Percentiles rank a stretch among this genome's conserved stretches.
phyloP scores from a whole-genome alignment of 2,329 filamentous ascomycete genomes.

The Aspergillus sp. region DNA sequence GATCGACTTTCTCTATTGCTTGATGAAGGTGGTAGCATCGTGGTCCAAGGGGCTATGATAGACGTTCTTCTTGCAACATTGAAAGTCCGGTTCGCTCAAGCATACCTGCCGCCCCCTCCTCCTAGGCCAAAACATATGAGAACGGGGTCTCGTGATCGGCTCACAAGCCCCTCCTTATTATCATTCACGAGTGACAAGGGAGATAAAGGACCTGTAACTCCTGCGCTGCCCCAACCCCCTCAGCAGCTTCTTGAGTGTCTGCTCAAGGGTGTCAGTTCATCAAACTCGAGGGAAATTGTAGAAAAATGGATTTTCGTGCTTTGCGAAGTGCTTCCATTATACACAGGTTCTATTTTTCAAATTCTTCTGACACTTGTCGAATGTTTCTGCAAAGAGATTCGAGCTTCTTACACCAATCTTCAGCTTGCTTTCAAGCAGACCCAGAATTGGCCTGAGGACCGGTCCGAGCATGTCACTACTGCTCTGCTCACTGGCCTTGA shows the following conservation, averaged over 20 bases:
- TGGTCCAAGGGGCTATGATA: constrained; percentile 71
- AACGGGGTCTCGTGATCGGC: constrained; percentile 34
- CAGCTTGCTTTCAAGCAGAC: constrained; percentile 45
- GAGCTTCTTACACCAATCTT: constrained; percentile 65
- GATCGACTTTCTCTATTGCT: constrained; percentile 61
- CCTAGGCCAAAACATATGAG: constrained; percentile 29
- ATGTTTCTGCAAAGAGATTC: constrained; percentile 77
- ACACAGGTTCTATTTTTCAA: constrained; percentile 80
- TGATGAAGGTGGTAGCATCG: constrained; percentile 55
- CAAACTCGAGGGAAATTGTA: constrained; percentile 68
- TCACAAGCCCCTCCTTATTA: constrained; percentile 37
- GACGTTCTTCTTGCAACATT: constrained; percentile 73
- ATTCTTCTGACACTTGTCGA: constrained; percentile 86
- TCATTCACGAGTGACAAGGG: constrained; percentile 43
- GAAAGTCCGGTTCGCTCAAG: constrained; percentile 51
- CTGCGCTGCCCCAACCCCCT: constrained; percentile 41
- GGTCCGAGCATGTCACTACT: constrained; percentile 60
- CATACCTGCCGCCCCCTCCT: constrained; percentile 27
- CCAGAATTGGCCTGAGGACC: constrained; percentile 32
- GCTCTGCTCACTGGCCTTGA: constrained; percentile 91
- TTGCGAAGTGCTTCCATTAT: constrained; percentile 75
- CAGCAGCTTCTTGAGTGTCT: constrained; percentile 76
- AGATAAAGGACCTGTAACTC: constrained; percentile 31
- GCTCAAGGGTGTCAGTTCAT: constrained; percentile 71
- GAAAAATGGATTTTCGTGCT: constrained; percentile 91